Conservation (phyloP, 169 alveolate genomes). For the Besnoitia besnoiti region DNA sequence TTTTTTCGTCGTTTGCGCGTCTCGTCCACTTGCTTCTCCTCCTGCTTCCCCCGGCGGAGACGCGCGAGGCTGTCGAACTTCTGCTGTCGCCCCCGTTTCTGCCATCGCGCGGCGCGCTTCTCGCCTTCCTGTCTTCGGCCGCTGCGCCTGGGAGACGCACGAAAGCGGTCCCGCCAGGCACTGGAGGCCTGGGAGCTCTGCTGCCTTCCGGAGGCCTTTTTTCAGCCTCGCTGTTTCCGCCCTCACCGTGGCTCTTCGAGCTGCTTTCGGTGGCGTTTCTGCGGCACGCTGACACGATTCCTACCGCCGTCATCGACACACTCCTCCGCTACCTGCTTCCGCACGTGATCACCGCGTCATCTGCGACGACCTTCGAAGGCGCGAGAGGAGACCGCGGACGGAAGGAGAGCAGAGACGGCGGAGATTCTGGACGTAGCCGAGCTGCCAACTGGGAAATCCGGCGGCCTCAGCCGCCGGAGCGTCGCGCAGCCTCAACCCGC, state of each 20-base stretch:
- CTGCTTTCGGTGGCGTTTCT: not conserved
- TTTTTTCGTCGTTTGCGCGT: not conserved
- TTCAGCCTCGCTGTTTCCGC: not conserved
- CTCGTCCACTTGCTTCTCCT: not conserved
- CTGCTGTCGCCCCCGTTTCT: slow-evolving; percentile 1
- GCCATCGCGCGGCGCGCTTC: not conserved
- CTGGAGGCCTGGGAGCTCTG: not conserved
- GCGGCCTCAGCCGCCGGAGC: too few relatives aligned
- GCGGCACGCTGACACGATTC: not conserved
- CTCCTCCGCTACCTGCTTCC: slow-evolving; percentile 10
- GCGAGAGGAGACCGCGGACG: not conserved
- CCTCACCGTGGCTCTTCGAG: not conserved
- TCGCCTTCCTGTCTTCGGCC: not conserved
- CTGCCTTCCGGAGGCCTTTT: not conserved
- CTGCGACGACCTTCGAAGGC: not conserved
- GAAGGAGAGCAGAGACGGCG: too few relatives aligned
- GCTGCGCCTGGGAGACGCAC: not conserved
- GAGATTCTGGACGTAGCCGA: too few relatives aligned
- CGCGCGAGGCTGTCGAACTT: not conserved
- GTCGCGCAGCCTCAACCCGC: not conserved
- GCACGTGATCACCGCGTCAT: not conserved
- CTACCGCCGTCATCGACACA: not conserved
- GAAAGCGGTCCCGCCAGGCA: not conserved
- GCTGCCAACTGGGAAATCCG: too few relatives aligned
- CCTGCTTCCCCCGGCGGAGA: not conserved